phyloP scores from a whole-genome alignment of 345 rosid genomes.

The Bruguiera gymnorhiza region DNA sequence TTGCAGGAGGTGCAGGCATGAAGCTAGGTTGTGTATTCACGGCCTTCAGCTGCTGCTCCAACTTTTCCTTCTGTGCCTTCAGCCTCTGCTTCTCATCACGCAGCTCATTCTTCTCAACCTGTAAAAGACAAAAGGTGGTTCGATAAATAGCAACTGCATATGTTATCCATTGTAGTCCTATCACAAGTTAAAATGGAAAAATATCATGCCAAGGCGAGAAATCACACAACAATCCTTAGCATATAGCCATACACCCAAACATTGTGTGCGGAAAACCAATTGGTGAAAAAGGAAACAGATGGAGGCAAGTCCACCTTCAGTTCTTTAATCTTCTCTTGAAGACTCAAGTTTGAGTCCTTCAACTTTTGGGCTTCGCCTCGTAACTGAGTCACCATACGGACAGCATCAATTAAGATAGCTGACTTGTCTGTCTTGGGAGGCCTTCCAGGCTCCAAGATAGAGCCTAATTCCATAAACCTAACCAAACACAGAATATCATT shows the following conservation, averaged over 20 bases:
- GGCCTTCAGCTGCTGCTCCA: constrained; percentile 63
- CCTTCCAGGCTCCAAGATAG: constrained; percentile 79
- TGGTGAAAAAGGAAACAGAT: not conserved
- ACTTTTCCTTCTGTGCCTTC: constrained; percentile 73
- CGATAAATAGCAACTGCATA: not conserved
- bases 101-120: constrained; percentile 91
- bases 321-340: constrained; percentile 72
- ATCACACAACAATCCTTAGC: not conserved
- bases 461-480: constrained; percentile 80
- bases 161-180: not conserved
- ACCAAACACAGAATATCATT: constrained; percentile 9
- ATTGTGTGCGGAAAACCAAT: not conserved
- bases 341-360: constrained; percentile 71
- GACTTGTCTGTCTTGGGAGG: constrained; percentile 78
- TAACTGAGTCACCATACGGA: constrained; percentile 72
- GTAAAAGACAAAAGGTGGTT: not conserved
- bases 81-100: constrained; percentile 76
- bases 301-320: constrained; percentile 54
- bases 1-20: constrained; percentile 47
- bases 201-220: constrained; percentile 5
- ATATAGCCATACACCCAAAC: not conserved
- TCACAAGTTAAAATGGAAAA: not conserved
- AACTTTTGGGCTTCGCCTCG: constrained; percentile 69
- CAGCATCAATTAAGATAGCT: constrained; percentile 78
- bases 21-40: constrained; percentile 64